Conservation (phyloP, 345 rosid genomes). For the Mallotus nudiflorus region DNA sequence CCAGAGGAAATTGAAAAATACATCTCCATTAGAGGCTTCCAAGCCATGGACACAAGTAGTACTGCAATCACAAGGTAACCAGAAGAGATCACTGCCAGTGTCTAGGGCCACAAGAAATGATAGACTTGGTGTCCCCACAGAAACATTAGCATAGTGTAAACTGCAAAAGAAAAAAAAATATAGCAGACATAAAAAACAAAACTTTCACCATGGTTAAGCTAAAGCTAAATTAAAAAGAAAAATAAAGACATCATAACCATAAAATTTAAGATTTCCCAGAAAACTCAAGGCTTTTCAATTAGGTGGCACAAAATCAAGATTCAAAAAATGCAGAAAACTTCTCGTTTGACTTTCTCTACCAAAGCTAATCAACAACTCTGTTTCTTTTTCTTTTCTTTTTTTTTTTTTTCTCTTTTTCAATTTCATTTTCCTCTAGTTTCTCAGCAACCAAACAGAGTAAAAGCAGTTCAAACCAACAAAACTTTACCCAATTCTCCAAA, state of each 20-base stretch:
- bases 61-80: conserved; percentile 89
- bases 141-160: conserved; percentile 81
- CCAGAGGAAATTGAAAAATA: conserved; percentile 24
- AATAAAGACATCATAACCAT: too few species aligned
- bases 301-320: background rate
- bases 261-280: background rate
- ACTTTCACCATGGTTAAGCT: too few species aligned
- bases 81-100: conserved; percentile 92
- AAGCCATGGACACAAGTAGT: conserved; percentile 51
- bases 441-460: conserved; percentile 13
- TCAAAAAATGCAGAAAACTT: too few species aligned
- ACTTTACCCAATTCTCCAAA: background rate
- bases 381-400: too few species aligned
- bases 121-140: conserved; percentile 70
- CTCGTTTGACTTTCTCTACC: background rate
- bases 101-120: conserved; percentile 85
- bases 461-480: background rate
- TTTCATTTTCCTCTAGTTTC: conserved; percentile 8
- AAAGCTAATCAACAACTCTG: background rate
- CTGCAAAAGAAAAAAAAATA: conserved; percentile 42
- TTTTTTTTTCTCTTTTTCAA: too few species aligned
- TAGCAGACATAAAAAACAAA: background rate
- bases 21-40: conserved; percentile 40
- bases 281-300: background rate
- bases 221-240: too few species aligned